phyloP scores from a whole-genome alignment of 352 stramenopile genomes.

The Stramenopiles sp. region DNA sequence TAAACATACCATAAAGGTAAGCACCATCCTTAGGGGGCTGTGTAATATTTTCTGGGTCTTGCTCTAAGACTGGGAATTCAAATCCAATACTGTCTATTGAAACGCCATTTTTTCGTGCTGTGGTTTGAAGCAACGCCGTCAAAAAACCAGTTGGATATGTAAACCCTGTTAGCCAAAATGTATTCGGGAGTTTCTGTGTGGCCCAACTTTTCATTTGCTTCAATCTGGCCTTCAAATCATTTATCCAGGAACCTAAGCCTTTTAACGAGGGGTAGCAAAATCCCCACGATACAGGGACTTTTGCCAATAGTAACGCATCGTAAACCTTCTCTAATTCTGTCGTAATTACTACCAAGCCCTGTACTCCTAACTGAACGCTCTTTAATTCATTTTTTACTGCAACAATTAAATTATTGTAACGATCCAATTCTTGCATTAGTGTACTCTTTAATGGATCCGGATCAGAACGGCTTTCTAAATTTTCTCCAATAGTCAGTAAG shows the following conservation, averaged over 20 bases:
- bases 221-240: constrained; percentile 68
- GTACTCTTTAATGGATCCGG: constrained; percentile 88
- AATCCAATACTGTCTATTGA: constrained; percentile 80
- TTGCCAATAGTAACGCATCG: constrained; percentile 58
- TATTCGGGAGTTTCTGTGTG: constrained; percentile 41
- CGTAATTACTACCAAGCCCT: constrained; percentile 57
- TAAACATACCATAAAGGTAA: constrained; percentile 68
- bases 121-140: constrained; percentile 79
- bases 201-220: constrained; percentile 58
- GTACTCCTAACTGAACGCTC: constrained; percentile 43
- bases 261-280: constrained; percentile 70
- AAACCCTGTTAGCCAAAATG: constrained; percentile 83
- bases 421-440: constrained; percentile 55
- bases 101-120: constrained; percentile 67
- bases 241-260: constrained; percentile 64
- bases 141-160: constrained; percentile 88
- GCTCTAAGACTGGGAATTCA: constrained; percentile 77
- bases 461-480: constrained; percentile 51
- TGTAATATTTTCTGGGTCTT: constrained; percentile 38
- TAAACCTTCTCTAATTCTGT: constrained; percentile 57
- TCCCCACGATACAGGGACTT: constrained; percentile 61
- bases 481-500: constrained; percentile 23
- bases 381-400: constrained; percentile 43
- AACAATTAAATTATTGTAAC: constrained; percentile 49
- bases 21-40: constrained; percentile 59